Evolutionary conservation across 345 rosid species (phyloP), one percentile per base, ranked within the genome.

Genomic region (Melaleuca quinquenervia): DNA sequence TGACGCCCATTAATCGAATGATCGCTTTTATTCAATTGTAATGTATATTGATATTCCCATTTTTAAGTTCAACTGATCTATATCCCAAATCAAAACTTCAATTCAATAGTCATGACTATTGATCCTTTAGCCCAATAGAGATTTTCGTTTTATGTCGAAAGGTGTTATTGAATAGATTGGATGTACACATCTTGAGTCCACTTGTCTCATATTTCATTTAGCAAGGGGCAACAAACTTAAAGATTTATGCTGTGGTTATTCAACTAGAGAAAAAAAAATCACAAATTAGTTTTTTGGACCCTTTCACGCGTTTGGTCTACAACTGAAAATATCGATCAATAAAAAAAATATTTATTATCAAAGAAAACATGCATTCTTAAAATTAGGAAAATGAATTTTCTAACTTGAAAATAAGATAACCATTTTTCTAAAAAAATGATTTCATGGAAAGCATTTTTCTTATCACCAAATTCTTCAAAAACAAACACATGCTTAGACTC

Each of bases 201-300:
- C 78, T 24, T 11, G 48, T 16, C 78, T 9, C 78, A 0, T 36
- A 16, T 36, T 41, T 70, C 78, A 70, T 18, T 18, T 70, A 32
- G 78, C 78, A 8, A 5, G 45, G 45, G 78, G 13, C 44, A 36
- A 18, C 44, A 8, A 11, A 70, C 48, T 70, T 18, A 18, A 32
- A 16, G 78, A 18, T 32, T 70, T 32, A 32, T 6, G 7, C 9
- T 2, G 48, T 32, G 6, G 32, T 70, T 11, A 1, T 18, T 36
- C 26, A 12, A 16, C 6, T 36, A 48, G 1, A 58, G n/a, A n/a
- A n/a, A 58, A 18, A 16, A 7, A 7, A 20, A 16, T 9, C 0
- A 1, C 1, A 0, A 70, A 16, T 36, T 18, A 70, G 8, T 36
- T 36, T 8, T 36, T 2, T 18, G 12, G 1, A 70, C 18, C n/a